These are phyloP conservation scores for Carex myosuroides DNA, from an alignment of 176 grass and related monocot species.

Conservation along the genomic window DNA sequence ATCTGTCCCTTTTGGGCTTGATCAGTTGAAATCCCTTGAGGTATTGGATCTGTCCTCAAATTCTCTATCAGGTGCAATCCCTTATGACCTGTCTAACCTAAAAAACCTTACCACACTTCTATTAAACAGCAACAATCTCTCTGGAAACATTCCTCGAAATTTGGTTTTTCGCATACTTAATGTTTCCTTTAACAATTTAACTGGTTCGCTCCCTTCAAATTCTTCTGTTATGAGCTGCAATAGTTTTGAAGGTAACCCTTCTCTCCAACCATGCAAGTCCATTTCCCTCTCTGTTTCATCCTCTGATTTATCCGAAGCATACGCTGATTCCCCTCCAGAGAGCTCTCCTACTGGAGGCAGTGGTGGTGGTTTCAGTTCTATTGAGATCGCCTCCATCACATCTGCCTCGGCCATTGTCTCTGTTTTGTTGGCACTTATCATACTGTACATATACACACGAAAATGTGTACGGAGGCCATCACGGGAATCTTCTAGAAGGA, in stretches of 20 bases:
- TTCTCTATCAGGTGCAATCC: conserved; percentile 58
- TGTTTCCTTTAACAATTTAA: conserved; percentile 81
- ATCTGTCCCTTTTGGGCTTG: conserved; percentile 41
- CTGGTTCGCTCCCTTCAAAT: conserved; percentile 48
- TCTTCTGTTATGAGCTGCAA: conserved; percentile 33
- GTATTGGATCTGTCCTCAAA: conserved; percentile 86
- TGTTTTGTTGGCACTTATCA: conserved; percentile 69
- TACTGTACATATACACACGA: conserved; percentile 77
- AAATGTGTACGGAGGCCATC: conserved; percentile 57
- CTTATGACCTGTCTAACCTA: conserved; percentile 41
- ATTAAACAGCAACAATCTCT: conserved; percentile 69
- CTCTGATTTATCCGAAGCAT: conserved; percentile 15
- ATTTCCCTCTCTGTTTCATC: conserved; percentile 25
- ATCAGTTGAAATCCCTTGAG: conserved; percentile 52
- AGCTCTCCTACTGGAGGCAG: conserved; percentile 17
- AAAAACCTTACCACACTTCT: conserved; percentile 47
- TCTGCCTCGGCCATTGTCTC: conserved; percentile 90
- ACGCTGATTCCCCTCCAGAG: conserved; percentile 28
- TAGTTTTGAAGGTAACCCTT: conserved; percentile 45
- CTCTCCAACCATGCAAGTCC: conserved; percentile 39
- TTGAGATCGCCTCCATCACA: conserved; percentile 91
- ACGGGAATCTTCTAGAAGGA: conserved; percentile 42
- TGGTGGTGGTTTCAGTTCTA: conserved; percentile 57
- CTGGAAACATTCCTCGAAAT: conserved; percentile 47
- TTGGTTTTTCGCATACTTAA: conserved; percentile 49